Base-by-base conservation (phyloP, 2,329 filamentous ascomycete genomes). In the Stemphylium lycopersici region DNA sequence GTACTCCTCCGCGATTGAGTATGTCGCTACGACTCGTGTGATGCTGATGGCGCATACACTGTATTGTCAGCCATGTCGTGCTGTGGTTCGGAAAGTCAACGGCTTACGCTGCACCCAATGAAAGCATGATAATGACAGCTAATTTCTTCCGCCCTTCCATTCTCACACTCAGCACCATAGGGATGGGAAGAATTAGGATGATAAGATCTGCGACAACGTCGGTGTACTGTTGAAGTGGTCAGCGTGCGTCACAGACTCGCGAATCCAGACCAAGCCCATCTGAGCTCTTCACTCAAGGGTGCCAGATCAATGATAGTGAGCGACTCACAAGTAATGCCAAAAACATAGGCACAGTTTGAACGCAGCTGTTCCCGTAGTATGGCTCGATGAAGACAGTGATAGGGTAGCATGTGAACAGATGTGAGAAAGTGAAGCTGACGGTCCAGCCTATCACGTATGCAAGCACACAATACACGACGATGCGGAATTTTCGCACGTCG, bases 361-460 rank as follows among this genome's bases (percentile, higher is more conserved):
- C 60, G 31, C 65, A 69, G 5, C 58, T 62, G 22, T 68, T 69
- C 1, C 59, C 58, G 16, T 64, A 68, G 37, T 59, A 69, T 4
- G 65, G 65, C 29, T 68, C 66, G 44, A 68, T 66, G 34, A 69
- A 66, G 11, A 62, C 62, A 0, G 65, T 66, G 20, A 70, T 64
- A 4, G 70, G 70, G 13, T 61, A 58, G 47, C 70, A 73, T 1
- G 60, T 65, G 48, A 71, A 70, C 4, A 70, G 56, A 53, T 66
- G 59, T 7, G 61, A 62, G 41, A 65, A 56, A 7, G 61, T 54
- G 46, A 69, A 69, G 49, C 60, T 55, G 34, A 69, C 31, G 4
- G 65, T 65, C 68, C 68, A 71, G 36, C 47, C 45, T 18, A 66
- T 47, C 7, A 69, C 62, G 13, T 65, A 54, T 3, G 37, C 62